These are phyloP conservation scores for Coprinellus micaceus DNA, from an alignment of 768 basidiomycete species.

Conservation along the genomic window DNA sequence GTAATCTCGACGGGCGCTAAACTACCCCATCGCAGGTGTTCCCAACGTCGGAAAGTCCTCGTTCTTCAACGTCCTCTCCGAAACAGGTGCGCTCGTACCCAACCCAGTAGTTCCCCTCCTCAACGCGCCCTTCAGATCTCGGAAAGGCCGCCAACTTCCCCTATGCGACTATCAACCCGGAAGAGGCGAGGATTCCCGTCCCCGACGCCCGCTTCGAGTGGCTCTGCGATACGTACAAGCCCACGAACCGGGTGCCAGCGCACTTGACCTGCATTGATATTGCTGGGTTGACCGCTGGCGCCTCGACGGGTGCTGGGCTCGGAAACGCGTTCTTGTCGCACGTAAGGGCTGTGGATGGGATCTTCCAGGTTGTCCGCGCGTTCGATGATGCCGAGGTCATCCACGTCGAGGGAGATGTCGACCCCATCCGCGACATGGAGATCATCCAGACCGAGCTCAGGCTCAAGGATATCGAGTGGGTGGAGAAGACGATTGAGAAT, in stretches of 20 bases:
- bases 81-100: conserved; percentile 60
- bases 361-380: conserved; percentile 96
- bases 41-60: conserved; percentile 99
- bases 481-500: conserved; percentile 81
- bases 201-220: conserved; percentile 94
- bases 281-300: conserved; percentile 95
- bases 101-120: background rate
- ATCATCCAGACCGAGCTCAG: conserved; percentile 94
- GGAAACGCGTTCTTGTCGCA: conserved; percentile 98
- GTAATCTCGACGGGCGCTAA: conserved; percentile 19
- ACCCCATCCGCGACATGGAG: conserved; percentile 94
- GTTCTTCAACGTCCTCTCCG: conserved; percentile 96
- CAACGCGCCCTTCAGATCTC: conserved; percentile 46
- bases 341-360: conserved; percentile 97
- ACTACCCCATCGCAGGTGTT: conserved; percentile 48
- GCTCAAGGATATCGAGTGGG: conserved; percentile 98
- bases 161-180: conserved; percentile 90
- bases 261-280: conserved; percentile 98
- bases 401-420: conserved; percentile 97
- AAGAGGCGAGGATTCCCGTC: conserved; percentile 94
- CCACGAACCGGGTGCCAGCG: conserved; percentile 81
- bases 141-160: conserved; percentile 98
- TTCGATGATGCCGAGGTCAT: conserved; percentile 99
- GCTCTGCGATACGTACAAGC: conserved; percentile 90
- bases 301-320: conserved; percentile 95